A percentile compares a stretch with the other conserved stretches of the same genome.
Conservation (phyloP, 2,329 filamentous ascomycete genomes). For the Colletotrichum horii region DNA sequence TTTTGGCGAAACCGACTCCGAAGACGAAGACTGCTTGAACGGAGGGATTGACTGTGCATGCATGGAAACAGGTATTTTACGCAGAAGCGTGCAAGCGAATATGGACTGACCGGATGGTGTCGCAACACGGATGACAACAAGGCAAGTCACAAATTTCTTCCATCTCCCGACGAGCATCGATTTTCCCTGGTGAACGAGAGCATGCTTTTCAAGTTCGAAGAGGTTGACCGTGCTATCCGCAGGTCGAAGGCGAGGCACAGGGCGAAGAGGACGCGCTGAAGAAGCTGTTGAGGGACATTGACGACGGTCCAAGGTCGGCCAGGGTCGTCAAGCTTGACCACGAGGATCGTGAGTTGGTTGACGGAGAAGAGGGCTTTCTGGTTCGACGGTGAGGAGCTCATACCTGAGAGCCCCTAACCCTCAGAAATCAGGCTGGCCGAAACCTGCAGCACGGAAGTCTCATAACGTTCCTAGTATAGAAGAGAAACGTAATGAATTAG, state of each 20-base stretch:
- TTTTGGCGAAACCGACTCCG: not conserved
- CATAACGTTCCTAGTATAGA: not conserved
- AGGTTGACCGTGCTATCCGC: not conserved
- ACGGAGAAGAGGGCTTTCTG: constrained; percentile 72
- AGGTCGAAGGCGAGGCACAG: constrained; percentile 93
- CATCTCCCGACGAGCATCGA: not conserved
- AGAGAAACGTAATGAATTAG: not conserved
- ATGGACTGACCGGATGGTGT: constrained; percentile 65
- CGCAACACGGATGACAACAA: constrained; percentile 63
- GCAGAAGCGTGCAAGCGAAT: constrained; percentile 53
- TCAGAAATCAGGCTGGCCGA: not conserved
- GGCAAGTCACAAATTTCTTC: constrained; percentile 35
- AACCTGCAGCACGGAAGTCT: not conserved
- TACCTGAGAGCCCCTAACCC: not conserved
- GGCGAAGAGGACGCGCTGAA: constrained; percentile 69
- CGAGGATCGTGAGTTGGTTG: constrained; percentile 66
- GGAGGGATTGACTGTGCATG: not conserved
- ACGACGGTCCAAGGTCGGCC: constrained; percentile 75
- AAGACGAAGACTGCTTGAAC: not conserved
- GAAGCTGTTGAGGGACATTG: constrained; percentile 75
- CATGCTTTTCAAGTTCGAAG: not conserved
- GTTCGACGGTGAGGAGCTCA: constrained; percentile 44
- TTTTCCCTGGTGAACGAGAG: not conserved
- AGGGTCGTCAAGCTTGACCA: constrained; percentile 77
- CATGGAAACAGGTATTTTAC: constrained; percentile 55